Conservation (phyloP, 2,329 filamentous ascomycete genomes). For the Trichoderma endophyticum region DNA sequence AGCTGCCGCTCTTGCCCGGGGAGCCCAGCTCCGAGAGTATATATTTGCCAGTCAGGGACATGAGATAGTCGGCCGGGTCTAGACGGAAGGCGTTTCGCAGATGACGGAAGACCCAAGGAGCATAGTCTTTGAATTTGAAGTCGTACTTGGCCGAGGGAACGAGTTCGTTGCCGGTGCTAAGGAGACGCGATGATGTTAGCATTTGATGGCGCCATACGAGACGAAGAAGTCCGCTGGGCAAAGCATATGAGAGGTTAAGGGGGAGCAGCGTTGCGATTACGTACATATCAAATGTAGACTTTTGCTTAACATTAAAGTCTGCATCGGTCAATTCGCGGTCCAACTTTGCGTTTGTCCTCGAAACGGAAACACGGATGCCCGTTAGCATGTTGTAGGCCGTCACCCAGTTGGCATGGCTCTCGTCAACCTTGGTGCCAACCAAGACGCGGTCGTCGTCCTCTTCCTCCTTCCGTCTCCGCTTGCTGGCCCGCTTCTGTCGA, state of each 20-base stretch:
- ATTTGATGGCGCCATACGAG: not conserved
- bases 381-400: slow-evolving; percentile 99
- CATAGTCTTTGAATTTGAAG: slow-evolving; percentile 99
- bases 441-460: slow-evolving; percentile 93
- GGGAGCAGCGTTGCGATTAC: slow-evolving; percentile 31
- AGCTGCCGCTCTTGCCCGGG: slow-evolving; percentile 96
- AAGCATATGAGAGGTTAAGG: not conserved
- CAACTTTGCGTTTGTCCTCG: slow-evolving; percentile 92
- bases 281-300: slow-evolving; percentile 98
- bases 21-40: slow-evolving; percentile 96
- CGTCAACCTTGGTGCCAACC: slow-evolving; percentile 95
- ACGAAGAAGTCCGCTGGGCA: not conserved
- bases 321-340: slow-evolving; percentile 84
- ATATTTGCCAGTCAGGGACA: slow-evolving; percentile 98
- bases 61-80: slow-evolving; percentile 95
- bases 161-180: slow-evolving; percentile 88
- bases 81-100: slow-evolving; percentile 83
- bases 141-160: slow-evolving; percentile 98
- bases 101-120: slow-evolving; percentile 98
- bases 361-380: slow-evolving; percentile 94
- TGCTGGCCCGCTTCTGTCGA: slow-evolving; percentile 85
- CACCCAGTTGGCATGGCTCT: slow-evolving; percentile 95
- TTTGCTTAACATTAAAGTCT: slow-evolving; percentile 92
- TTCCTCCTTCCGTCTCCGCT: slow-evolving; percentile 75
- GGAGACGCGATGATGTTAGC: not conserved